Evolutionary conservation across 768 basidiomycete genomes (phyloP).

Genomic region (Lentinula detonsa): DNA sequence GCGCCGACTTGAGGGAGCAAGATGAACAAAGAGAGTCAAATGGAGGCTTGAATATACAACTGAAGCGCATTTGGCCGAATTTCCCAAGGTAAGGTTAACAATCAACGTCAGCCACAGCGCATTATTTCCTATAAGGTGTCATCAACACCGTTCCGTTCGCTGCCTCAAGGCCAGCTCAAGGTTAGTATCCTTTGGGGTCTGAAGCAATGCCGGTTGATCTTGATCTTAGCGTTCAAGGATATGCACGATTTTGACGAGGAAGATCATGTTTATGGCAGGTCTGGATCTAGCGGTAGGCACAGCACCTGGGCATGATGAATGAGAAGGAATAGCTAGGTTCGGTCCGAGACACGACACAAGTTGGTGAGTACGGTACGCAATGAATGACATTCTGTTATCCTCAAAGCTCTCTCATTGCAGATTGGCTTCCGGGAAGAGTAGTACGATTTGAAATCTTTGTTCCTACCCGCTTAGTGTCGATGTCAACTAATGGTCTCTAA

Average conservation of each 20-base stretch:
- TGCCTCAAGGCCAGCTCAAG: background rate
- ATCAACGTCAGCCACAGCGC: no score
- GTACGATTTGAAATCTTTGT: background rate
- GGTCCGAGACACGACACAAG: background rate
- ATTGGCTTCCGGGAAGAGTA: background rate
- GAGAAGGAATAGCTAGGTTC: background rate
- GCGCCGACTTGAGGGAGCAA: no score
- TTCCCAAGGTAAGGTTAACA: no score
- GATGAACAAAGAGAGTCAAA: no score
- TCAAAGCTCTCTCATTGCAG: background rate
- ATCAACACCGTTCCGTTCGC: no score
- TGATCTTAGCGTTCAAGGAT: background rate
- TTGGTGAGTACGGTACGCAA: background rate
- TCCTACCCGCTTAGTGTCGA: background rate
- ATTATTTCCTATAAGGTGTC: no score
- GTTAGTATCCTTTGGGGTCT: background rate
- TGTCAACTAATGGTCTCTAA: background rate
- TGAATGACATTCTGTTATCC: background rate
- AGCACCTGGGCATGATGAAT: no score
- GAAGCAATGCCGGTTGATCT: background rate
- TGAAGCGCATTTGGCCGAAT: no score
- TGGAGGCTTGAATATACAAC: no score
- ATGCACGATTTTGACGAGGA: no score
- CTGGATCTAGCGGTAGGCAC: no score
- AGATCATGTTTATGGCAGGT: no score